phyloP scores from a whole-genome alignment of 2,329 filamentous ascomycete species.

The Verticillium zaregamsianum region DNA sequence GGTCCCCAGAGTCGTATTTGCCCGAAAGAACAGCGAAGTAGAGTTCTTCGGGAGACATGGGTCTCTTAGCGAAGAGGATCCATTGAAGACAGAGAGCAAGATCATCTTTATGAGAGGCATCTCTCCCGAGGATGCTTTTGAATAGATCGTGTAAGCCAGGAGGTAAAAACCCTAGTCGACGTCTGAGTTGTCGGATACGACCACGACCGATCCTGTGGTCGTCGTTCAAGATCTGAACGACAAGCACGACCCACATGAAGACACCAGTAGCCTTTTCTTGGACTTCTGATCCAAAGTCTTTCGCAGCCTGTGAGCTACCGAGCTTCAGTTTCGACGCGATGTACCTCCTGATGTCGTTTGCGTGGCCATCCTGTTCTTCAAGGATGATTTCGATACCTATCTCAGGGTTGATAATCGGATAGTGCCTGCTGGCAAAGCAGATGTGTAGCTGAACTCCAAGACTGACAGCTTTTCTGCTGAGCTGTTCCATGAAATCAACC shows the following conservation, averaged over 20 bases:
- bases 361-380: constrained; percentile 6
- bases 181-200: constrained; percentile 8
- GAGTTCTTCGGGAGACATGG: constrained; percentile 20
- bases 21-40: constrained; percentile 10
- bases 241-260: constrained; percentile 39
- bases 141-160: constrained; percentile 35
- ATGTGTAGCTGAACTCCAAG: background rate
- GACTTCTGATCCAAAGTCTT: background rate
- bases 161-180: constrained; percentile 18
- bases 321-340: constrained; percentile 7
- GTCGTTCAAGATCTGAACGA: constrained; percentile 34
- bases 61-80: constrained; percentile 35
- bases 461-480: background rate
- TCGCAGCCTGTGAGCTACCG: background rate
- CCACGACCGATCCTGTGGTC: constrained; percentile 22
- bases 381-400: constrained; percentile 3
- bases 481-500: constrained; percentile 1
- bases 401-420: constrained; percentile 5
- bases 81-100: constrained; percentile 36
- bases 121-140: constrained; percentile 33
- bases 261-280: constrained; percentile 21
- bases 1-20: background rate
- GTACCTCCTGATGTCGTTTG: constrained; percentile 19
- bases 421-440: constrained; percentile 7
- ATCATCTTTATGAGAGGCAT: constrained; percentile 28